These are phyloP conservation scores for Erysiphe pulchra DNA, from an alignment of 2,329 filamentous ascomycete species.

Conservation along the genomic window DNA sequence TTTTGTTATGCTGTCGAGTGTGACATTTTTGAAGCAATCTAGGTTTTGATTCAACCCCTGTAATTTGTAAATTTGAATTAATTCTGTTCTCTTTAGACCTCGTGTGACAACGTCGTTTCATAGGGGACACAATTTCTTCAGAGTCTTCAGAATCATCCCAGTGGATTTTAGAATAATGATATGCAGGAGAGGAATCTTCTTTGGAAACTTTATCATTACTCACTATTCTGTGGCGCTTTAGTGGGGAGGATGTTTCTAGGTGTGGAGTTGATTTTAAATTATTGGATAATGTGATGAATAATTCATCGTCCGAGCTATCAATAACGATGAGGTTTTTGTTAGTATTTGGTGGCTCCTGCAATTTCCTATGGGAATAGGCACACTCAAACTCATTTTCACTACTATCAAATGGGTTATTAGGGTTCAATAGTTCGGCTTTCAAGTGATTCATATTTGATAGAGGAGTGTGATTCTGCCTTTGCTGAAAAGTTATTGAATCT, in stretches of 20 bases:
- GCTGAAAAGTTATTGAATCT: not conserved
- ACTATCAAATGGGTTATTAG: not conserved
- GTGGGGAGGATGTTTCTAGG: constrained; percentile 5
- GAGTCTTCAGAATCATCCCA: constrained; percentile 3
- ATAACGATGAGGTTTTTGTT: constrained; percentile 1
- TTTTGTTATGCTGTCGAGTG: constrained; percentile 6
- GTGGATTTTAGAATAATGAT: not conserved
- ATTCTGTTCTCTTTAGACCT: not conserved
- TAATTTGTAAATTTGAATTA: not conserved
- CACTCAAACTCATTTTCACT: not conserved
- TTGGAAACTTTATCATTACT: not conserved
- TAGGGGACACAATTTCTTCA: constrained; percentile 2
- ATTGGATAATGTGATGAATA: not conserved
- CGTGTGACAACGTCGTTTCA: constrained; percentile 3
- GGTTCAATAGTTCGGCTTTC: not conserved
- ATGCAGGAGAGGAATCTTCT: too few relatives aligned
- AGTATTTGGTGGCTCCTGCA: not conserved
- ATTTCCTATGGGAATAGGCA: not conserved
- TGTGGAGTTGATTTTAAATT: constrained; percentile 3
- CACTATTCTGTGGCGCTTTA: constrained; percentile 2
- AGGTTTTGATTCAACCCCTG: not conserved
- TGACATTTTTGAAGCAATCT: constrained; percentile 2
- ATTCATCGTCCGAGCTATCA: not conserved
- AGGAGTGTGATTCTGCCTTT: not conserved
- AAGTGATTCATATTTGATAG: not conserved